A percentile compares a stretch with the other conserved stretches of the same genome.
phyloP scores from a whole-genome alignment of 768 basidiomycete species.

The Lactifluus echinatus region DNA sequence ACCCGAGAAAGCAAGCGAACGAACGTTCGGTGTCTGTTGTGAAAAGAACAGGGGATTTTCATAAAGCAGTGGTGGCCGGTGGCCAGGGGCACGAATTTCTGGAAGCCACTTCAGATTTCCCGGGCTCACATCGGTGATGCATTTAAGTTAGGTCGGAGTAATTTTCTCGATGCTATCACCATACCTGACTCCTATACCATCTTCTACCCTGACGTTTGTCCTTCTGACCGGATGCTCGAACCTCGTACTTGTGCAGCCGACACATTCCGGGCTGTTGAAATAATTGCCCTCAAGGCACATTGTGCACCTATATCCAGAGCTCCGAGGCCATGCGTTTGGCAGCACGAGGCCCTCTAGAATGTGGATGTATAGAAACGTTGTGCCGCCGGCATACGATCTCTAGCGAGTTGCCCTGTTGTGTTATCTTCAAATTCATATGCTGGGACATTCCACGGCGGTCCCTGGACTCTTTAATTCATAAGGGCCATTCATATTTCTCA shows the following conservation, averaged over 20 bases:
- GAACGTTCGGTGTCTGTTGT: neutral
- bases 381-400: neutral
- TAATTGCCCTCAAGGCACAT: neutral
- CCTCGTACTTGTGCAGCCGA: neutral
- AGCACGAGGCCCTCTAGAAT: neutral
- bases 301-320: neutral
- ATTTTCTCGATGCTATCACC: neutral
- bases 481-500: neutral
- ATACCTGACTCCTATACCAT: neutral
- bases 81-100: neutral
- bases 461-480: neutral
- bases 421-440: neutral
- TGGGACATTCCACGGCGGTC: neutral
- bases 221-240: neutral
- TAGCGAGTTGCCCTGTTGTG: neutral
- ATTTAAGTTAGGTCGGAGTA: neutral
- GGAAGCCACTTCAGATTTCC: neutral
- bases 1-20: neutral
- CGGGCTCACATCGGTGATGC: conserved; percentile 8
- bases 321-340: neutral
- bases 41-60: neutral
- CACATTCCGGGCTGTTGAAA: too few species aligned
- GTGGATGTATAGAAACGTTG: neutral
- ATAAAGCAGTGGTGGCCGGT: neutral
- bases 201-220: neutral